A percentile compares a stretch with the other conserved stretches of the same genome.
phyloP scores from a whole-genome alignment of 2,329 filamentous ascomycete genomes.

The Lasiodiplodia gonubiensis region DNA sequence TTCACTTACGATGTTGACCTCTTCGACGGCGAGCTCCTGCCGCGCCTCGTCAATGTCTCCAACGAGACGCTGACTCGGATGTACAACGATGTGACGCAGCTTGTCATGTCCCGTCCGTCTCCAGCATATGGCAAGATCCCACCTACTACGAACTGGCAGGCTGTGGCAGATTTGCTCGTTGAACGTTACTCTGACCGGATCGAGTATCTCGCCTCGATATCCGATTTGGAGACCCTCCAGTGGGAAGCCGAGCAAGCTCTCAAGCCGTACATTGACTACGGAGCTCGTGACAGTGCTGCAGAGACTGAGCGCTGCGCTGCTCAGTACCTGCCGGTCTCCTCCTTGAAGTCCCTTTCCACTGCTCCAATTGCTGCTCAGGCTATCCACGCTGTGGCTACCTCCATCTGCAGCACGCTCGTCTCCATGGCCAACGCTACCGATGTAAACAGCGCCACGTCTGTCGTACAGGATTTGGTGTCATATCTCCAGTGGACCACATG shows the following conservation, averaged over 20 bases:
- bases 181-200: conserved; percentile 66
- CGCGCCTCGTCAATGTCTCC: conserved; percentile 47
- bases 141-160: conserved; percentile 66
- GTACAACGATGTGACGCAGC: conserved; percentile 51
- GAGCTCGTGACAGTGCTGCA: conserved; percentile 42
- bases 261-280: conserved; percentile 48
- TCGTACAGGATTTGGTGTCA: conserved; percentile 50
- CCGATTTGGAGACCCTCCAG: conserved; percentile 11
- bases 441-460: conserved; percentile 37
- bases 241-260: conserved; percentile 34
- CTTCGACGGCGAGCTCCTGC: conserved; percentile 45
- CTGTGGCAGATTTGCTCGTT: conserved; percentile 68
- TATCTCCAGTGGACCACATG: conserved; percentile 66
- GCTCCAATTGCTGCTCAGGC: conserved; percentile 39
- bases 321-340: conserved; percentile 46
- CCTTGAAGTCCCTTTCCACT: conserved; percentile 9
- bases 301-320: conserved; percentile 56
- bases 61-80: conserved; percentile 45
- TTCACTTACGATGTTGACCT: conserved; percentile 52
- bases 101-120: conserved; percentile 43
- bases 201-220: conserved; percentile 37
- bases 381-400: conserved; percentile 38
- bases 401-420: conserved; percentile 44
- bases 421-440: conserved; percentile 29
- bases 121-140: conserved; percentile 12